Conservation (phyloP, 768 basidiomycete species). For the Pulveroboletus ravenelii region DNA sequence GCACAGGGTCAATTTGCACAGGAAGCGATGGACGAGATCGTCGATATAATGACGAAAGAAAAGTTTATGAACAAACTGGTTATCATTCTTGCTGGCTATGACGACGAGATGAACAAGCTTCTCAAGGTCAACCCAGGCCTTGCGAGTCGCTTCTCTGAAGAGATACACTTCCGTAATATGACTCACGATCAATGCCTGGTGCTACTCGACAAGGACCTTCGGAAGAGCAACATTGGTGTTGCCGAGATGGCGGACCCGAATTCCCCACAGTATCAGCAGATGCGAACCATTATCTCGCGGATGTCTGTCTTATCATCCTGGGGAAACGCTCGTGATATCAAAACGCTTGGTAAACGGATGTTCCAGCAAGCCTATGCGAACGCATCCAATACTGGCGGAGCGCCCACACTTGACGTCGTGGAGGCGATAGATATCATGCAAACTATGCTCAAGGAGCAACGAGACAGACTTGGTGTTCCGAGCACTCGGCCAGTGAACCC, state of each 20-base stretch:
- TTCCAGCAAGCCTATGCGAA: conserved; percentile 13
- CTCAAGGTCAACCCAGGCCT: conserved; percentile 57
- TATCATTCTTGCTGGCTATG: conserved; percentile 68
- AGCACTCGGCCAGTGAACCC: conserved; percentile 2
- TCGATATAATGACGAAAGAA: conserved; percentile 56
- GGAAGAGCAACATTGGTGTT: conserved; percentile 26
- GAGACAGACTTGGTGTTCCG: conserved; percentile 23
- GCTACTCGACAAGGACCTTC: conserved; percentile 39
- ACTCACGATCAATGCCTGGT: conserved; percentile 43
- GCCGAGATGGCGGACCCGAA: conserved; percentile 24
- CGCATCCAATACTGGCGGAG: conserved; percentile 4
- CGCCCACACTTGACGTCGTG: neutral
- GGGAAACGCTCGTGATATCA: conserved; percentile 69
- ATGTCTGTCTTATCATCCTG: conserved; percentile 49
- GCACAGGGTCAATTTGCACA: conserved; percentile 58
- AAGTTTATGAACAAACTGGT: conserved; percentile 55
- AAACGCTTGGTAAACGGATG: conserved; percentile 37
- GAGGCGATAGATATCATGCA: conserved; percentile 12
- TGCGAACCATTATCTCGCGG: conserved; percentile 26
- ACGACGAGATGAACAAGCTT: conserved; percentile 59
- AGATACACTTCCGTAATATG: conserved; percentile 53
- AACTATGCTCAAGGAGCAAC: conserved; percentile 16
- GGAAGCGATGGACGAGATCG: conserved; percentile 71
- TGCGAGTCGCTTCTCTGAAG: conserved; percentile 64
- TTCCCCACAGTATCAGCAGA: conserved; percentile 5